Evolutionary conservation across 2,329 filamentous ascomycete genomes (phyloP).

Genomic region (Ophiocordyceps australis): DNA sequence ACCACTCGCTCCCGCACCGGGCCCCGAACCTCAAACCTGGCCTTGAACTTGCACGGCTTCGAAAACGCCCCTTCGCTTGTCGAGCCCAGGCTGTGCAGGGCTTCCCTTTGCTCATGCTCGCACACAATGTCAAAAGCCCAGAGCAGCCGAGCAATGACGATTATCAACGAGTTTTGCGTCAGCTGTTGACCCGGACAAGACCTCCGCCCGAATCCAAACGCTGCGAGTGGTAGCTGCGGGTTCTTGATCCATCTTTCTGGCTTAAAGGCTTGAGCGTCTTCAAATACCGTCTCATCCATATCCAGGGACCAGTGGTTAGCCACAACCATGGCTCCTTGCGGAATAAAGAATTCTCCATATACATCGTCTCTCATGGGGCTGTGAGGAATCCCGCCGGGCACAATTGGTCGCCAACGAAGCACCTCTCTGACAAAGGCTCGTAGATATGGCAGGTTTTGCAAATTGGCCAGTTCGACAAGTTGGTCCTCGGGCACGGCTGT

Average conservation of each 20-base stretch:
- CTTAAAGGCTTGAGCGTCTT: not conserved
- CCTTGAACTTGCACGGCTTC: not conserved
- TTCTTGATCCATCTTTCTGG: constrained; percentile 2
- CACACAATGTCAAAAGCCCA: constrained; percentile 1
- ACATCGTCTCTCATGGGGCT: constrained; percentile 25
- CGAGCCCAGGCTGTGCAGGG: not conserved
- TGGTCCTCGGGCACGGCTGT: constrained; percentile 26
- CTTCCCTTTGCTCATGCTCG: not conserved
- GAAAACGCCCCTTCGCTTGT: constrained; percentile 1
- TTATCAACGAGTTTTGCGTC: constrained; percentile 1
- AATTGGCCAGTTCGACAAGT: constrained; percentile 28
- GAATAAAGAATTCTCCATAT: constrained; percentile 29
- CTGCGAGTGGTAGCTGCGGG: not conserved
- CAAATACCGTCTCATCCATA: constrained; percentile 1
- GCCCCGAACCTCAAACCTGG: not conserved
- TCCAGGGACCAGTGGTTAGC: constrained; percentile 1
- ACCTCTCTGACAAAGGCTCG: constrained; percentile 35
- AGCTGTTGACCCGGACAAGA: constrained; percentile 1
- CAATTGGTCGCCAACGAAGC: constrained; percentile 34
- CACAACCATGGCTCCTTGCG: constrained; percentile 8
- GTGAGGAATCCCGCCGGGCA: constrained; percentile 23
- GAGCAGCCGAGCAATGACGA: not conserved
- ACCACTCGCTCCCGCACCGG: no score
- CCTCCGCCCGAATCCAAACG: constrained; percentile 2
- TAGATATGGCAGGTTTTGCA: constrained; percentile 29